Base-by-base conservation (phyloP, 768 basidiomycete species). In the Fibroporia radiculosa region DNA sequence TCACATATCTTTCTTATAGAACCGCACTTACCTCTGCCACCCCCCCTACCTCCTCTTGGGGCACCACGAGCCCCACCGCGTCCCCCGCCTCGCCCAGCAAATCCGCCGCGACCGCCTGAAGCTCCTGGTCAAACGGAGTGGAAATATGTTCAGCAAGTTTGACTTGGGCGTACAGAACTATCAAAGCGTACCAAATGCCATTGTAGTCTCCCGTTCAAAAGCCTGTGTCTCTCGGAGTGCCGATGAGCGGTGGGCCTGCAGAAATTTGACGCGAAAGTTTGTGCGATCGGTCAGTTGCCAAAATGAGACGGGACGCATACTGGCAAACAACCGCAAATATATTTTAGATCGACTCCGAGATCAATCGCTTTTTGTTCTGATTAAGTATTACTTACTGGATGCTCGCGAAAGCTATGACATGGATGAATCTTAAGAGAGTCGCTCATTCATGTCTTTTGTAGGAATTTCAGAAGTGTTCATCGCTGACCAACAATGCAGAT, bases 101-200 rank as follows among this genome's bases (percentile, higher is more conserved):
- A 58, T 26, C 62, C 61, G 42, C 87, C 87, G 50, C 88, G 81
- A 57, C 82, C 80, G 48, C 89, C 89, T 63, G 84, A 73, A 69
- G 57, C 69, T 54, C 77, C 78, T 76, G 42, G 11, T 49, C 25
- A 43, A 20, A 28, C 12, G 28, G 32, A 26, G 27, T 18, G 10
- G 14, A 40, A 7, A 40, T 3, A 26, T 40, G 39, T 10, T 6
- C 4, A 16, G 23, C 16, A 7, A 6, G 4, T 12, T 3, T 6
- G n/a, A 20, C 6, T 38, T 43, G 41, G 24, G 19, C 24, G 25
- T 38, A 31, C 36, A 16, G 34, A 26, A 20, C 4, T 8, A n/a
- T 19, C 7, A 13, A 16, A 20, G 40, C 60, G 14, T 27, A 65
- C 63, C 63, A 31, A 61, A 65, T 53, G 63, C 59, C 63, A 65